Base-by-base conservation (phyloP, 1,284 basidiomycete species). In the Boletus sp. region DNA sequence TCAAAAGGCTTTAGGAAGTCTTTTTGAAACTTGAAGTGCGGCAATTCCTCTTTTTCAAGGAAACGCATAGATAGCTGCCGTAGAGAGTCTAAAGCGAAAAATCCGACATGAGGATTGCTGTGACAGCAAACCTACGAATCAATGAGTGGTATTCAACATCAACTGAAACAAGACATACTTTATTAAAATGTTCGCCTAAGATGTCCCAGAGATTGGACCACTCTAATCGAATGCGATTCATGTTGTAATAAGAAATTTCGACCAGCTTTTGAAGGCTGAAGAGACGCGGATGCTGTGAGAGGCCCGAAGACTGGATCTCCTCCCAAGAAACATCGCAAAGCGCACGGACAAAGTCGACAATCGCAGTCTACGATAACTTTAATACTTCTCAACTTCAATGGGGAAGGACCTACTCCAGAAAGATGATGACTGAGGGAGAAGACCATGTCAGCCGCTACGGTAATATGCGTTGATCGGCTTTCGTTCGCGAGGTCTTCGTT, bases 201-300 rank as follows among this genome's bases (percentile, higher is more conserved):
- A 99, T 99, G 52, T 89, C 84, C 97, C 97, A 99, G 55, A 99
- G 80, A 69, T 93, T 90, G 4, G 92, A 94, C 96, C 96, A 99
- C 67, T 99, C 96, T 50, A 99, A 74, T 68, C 96, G 91, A 65
- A 99, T 99, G 50, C 96, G 88, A 52, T 78, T 87, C 96, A 99
- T 99, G 72, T 99, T 99, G 74, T 99, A 99, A 71, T 99, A 99
- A 19, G 94, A 96, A 56, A 99, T 99, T 67, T 99, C 96, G 40
- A 99, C 96, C 38, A 99, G 76, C 72, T 99, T 99, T 68, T 99
- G 96, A 54, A 99, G 72, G 68, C 94, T 97, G 76, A 99, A 99
- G 50, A 98, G 76, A 39, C 96, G 83, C 2, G 96, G 96, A 61
- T 92, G 88, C 56, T 93, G 87, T 7, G 93, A 94, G 34, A 94